Base-by-base conservation (phyloP, 306 rosid species). In the Cyclanthera cordifolia region DNA sequence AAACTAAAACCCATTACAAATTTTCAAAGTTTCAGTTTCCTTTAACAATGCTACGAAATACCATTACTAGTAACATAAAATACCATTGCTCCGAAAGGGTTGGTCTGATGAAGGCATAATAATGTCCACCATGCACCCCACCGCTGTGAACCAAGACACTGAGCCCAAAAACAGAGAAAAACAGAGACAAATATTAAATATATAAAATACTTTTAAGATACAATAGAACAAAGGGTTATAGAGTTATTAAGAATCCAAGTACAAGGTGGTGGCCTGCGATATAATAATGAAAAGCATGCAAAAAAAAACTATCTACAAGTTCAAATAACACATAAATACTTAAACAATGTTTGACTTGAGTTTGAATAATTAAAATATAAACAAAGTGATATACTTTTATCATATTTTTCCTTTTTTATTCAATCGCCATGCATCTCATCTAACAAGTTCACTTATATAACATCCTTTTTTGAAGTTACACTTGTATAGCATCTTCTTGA, bases 111-210 rank as follows among this genome's bases (percentile, higher is more conserved):
- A 90, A 94, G 53, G 99, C 99, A 37, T 94, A 94, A 80, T 90
- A 94, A 73, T 94, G 99, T 63, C 99, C 99, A 54, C 99, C 99
- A 68, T 94, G 97, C 81, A 90, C 99, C 66, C 99, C 99, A 41
- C 99, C 99, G 56, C 99, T 94, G 85, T 94, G 99, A 69, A 94
- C 99, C 90, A 94, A 81, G 51, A 94, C 99, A 75, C 99, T 94
- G 91, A 34, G 56, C 68, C 60, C 77, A 69, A 74, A 46, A 28
- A n/a, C 8, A 34, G 1, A 27, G 1, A 37, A 74, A 50, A 28
- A n/a, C n/a, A 0, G 13, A 0, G 8, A 53, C 12, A 32, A 52
- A 63, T 81, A 64, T 50, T 1, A 11, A 23, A 9, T 16, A 45
- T 34, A 77, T 77, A 77, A 72, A 3, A 69, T 72, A 65, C 67